Conservation (phyloP, 805 yeast genomes). For the Candida pseudofarinosa region DNA sequence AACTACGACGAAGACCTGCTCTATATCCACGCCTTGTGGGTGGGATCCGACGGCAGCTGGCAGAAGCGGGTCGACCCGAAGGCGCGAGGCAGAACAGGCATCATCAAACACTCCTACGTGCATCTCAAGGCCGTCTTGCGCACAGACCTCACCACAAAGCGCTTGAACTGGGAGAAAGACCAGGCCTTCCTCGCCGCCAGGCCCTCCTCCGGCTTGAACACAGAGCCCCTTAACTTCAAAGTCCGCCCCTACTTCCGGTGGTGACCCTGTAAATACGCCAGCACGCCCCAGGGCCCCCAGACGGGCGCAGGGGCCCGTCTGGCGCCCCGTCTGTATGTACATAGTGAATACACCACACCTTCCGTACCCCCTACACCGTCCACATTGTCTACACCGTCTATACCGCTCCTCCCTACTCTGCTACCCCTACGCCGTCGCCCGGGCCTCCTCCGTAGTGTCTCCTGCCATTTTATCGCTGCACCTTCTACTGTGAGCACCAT, state of each 20-base stretch:
- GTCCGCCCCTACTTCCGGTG: slow-evolving; percentile 41
- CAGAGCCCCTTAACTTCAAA: slow-evolving; percentile 40
- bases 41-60: slow-evolving; percentile 83
- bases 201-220: slow-evolving; percentile 49
- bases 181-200: slow-evolving; percentile 45
- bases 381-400: too few species aligned
- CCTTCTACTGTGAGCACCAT: background rate
- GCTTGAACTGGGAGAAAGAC: slow-evolving; percentile 57
- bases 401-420: background rate
- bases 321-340: slow-evolving; percentile 1
- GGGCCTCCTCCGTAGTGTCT: background rate
- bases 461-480: background rate
- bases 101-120: slow-evolving; percentile 68
- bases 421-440: background rate
- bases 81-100: slow-evolving; percentile 88
- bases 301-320: background rate
- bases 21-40: slow-evolving; percentile 81
- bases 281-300: too few species aligned
- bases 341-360: slow-evolving; percentile 4
- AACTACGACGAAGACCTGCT: slow-evolving; percentile 58
- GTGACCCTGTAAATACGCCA: slow-evolving; percentile 20
- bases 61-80: slow-evolving; percentile 69
- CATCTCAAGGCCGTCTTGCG: slow-evolving; percentile 78
- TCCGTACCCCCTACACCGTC: too few species aligned
- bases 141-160: slow-evolving; percentile 56